Conservation (phyloP, 2,329 filamentous ascomycete genomes). For the Rutstroemia sp. region DNA sequence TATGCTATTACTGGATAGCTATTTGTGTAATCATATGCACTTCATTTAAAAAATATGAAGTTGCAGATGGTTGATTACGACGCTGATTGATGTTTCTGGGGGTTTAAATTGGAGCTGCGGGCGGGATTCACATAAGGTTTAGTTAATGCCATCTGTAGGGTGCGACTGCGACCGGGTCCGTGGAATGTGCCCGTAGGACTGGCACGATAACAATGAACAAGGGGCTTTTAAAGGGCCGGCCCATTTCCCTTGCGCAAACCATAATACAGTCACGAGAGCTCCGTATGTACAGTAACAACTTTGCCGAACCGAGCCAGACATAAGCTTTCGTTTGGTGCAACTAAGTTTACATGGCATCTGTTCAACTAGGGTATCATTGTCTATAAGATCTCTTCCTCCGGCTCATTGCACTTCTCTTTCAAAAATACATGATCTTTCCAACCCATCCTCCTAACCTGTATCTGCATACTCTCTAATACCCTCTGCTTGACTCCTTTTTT, state of each 20-base stretch:
- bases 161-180: too few species aligned
- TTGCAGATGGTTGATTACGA: not conserved
- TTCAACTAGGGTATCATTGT: not conserved
- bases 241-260: not conserved
- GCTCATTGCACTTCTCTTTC: slow-evolving; percentile 15
- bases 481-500: slow-evolving; percentile 46
- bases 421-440: slow-evolving; percentile 23
- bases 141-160: too few species aligned
- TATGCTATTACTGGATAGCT: not conserved
- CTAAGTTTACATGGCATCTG: too few species aligned
- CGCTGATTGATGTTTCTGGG: not conserved
- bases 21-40: not conserved
- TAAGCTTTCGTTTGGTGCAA: too few species aligned
- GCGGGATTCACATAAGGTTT: too few species aligned
- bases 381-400: slow-evolving; percentile 1
- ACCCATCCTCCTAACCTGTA: slow-evolving; percentile 45
- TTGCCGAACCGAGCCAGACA: too few species aligned
- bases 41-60: not conserved
- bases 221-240: not conserved
- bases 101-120: too few species aligned
- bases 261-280: not conserved
- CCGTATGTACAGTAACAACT: too few species aligned
- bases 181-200: not conserved
- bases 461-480: slow-evolving; percentile 70
- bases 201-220: slow-evolving; percentile 1